Conservation (phyloP, 768 basidiomycete species). For the Leccinum obscurum region DNA sequence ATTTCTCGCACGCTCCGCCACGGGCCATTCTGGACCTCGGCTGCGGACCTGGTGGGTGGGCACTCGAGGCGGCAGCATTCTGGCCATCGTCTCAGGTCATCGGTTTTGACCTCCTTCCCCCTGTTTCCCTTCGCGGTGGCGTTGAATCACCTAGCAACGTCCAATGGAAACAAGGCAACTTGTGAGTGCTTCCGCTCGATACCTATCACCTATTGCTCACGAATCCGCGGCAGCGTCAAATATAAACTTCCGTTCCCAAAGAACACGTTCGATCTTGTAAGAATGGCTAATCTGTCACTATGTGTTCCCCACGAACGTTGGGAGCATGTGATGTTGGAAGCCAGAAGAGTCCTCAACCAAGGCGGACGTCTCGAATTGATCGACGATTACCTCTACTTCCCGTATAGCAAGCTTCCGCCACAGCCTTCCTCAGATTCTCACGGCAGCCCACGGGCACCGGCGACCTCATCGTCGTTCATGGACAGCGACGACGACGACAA, state of each 20-base stretch:
- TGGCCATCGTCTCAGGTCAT: slow-evolving; percentile 64
- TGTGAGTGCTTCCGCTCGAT: slow-evolving; percentile 47
- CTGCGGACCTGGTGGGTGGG: slow-evolving; percentile 74
- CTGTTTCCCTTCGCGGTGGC: slow-evolving; percentile 35
- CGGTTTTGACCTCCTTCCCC: slow-evolving; percentile 63
- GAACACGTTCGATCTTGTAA: slow-evolving; percentile 66
- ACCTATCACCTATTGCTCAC: slow-evolving; percentile 11
- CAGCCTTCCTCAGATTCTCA: slow-evolving; percentile 15
- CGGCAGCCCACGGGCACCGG: neutral
- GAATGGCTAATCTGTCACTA: slow-evolving; percentile 67
- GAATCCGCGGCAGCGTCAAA: slow-evolving; percentile 42
- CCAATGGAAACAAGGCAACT: slow-evolving; percentile 60
- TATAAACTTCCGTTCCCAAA: slow-evolving; percentile 61
- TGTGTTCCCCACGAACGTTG: slow-evolving; percentile 63
- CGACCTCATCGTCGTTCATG: slow-evolving; percentile 23
- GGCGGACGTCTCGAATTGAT: slow-evolving; percentile 72
- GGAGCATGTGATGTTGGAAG: slow-evolving; percentile 59
- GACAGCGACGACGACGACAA: slow-evolving; percentile 15
- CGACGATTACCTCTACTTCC: slow-evolving; percentile 70
- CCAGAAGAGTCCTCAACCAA: slow-evolving; percentile 56
- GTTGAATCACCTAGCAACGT: slow-evolving; percentile 39
- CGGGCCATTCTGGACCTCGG: slow-evolving; percentile 68
- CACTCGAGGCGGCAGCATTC: slow-evolving; percentile 54
- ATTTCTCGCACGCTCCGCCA: slow-evolving; percentile 50
- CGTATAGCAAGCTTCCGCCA: slow-evolving; percentile 42